Evolutionary conservation across 108 stramenopile genomes (phyloP).

Genomic region (Cyclotella kingstonii): DNA sequence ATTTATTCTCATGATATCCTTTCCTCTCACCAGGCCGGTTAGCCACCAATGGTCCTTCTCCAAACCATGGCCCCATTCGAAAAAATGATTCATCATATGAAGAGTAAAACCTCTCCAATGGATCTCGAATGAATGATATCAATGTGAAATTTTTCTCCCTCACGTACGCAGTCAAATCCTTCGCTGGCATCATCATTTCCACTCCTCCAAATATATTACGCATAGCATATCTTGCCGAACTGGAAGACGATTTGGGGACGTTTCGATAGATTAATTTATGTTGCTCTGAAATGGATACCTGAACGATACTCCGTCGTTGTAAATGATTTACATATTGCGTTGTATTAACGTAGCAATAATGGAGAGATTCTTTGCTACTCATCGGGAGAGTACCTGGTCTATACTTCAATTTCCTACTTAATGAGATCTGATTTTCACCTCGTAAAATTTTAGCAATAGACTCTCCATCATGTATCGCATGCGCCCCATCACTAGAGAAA

Average conservation of each 20-base stretch:
- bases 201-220: constrained; percentile 26
- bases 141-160: constrained; percentile 10
- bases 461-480: not conserved
- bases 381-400: constrained; percentile 27
- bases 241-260: constrained; percentile 27
- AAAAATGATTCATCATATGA: constrained; percentile 39
- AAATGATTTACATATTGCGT: constrained; percentile 24
- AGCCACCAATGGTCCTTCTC: constrained; percentile 12
- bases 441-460: not conserved
- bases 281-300: constrained; percentile 22
- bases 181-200: constrained; percentile 15
- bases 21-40: constrained; percentile 18
- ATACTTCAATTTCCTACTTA: constrained; percentile 2
- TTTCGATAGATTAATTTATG: constrained; percentile 36
- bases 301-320: not conserved
- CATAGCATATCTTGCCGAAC: constrained; percentile 33
- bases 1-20: constrained; percentile 16
- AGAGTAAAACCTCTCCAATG: constrained; percentile 36
- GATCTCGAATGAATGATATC: constrained; percentile 40
- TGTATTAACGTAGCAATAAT: constrained; percentile 32
- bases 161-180: constrained; percentile 9
- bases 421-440: not conserved
- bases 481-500: not conserved
- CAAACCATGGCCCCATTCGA: constrained; percentile 43
- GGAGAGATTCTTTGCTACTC: constrained; percentile 15